Conservation (phyloP, 192 early-diverging fungal species). For the Polychytrium aggregatum region DNA sequence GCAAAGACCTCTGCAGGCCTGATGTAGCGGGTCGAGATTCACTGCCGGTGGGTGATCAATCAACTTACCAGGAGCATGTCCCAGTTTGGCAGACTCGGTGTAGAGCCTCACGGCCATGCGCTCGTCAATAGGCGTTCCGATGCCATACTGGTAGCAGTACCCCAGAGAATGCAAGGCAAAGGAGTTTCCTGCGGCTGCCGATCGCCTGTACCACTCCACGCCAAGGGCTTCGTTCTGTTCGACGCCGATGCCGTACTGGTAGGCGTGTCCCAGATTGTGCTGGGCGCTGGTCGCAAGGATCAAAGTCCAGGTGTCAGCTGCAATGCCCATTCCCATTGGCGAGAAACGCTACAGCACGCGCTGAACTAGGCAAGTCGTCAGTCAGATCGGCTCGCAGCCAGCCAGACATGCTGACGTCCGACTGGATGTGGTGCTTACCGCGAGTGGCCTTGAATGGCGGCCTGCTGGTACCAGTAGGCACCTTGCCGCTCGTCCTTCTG, state of each 20-base stretch:
- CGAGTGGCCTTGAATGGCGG: slow-evolving; percentile 39
- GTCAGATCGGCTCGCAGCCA: too few relatives aligned
- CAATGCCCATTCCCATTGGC: too few relatives aligned
- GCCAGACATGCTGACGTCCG: background rate
- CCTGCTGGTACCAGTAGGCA: slow-evolving; percentile 38
- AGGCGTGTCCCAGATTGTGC: slow-evolving; percentile 70
- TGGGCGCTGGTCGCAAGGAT: slow-evolving; percentile 29
- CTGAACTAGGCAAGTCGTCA: too few relatives aligned
- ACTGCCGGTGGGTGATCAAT: background rate
- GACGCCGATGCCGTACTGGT: slow-evolving; percentile 76
- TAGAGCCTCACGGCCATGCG: slow-evolving; percentile 42
- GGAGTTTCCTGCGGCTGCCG: slow-evolving; percentile 50
- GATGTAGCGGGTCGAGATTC: background rate
- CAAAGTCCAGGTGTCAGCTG: background rate
- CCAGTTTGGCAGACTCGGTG: slow-evolving; percentile 20
- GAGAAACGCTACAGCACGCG: too few relatives aligned
- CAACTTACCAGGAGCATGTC: slow-evolving; percentile 43
- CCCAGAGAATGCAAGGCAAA: slow-evolving; percentile 66
- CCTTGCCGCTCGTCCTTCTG: slow-evolving; percentile 26
- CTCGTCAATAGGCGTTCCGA: slow-evolving; percentile 50
- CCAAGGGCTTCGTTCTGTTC: slow-evolving; percentile 50
- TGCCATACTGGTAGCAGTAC: slow-evolving; percentile 72
- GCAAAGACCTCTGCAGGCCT: background rate
- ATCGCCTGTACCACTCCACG: slow-evolving; percentile 55
- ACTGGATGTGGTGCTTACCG: background rate